Conservation (phyloP, 2,329 filamentous ascomycete species). For the Fusarium robinianum region DNA sequence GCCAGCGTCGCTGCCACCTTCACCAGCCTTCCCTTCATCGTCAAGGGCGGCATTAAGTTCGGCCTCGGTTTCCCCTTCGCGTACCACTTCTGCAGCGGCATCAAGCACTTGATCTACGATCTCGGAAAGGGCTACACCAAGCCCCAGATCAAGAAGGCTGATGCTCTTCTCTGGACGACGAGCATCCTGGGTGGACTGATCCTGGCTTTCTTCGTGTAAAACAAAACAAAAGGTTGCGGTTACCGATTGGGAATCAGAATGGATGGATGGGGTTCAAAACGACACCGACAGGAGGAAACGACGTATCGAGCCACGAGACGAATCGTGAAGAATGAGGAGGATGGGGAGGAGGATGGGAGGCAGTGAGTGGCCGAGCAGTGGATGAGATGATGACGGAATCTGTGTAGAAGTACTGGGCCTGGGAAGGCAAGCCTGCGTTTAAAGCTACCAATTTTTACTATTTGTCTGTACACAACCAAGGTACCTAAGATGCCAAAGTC, state of each 20-base stretch:
- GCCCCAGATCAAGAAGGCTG: conserved; percentile 50
- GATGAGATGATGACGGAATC: conserved; percentile 6
- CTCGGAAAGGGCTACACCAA: conserved; percentile 56
- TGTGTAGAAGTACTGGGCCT: conserved; percentile 31
- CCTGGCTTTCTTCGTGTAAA: conserved; percentile 55
- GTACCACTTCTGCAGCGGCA: conserved; percentile 61
- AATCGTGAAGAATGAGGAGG: conserved; percentile 4
- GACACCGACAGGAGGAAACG: conserved; percentile 4
- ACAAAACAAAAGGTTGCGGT: no score
- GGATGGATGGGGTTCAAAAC: not conserved
- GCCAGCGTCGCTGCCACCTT: conserved; percentile 64
- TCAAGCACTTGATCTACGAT: conserved; percentile 60
- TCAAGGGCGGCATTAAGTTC: conserved; percentile 63
- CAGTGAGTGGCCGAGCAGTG: not conserved
- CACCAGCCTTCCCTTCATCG: conserved; percentile 60
- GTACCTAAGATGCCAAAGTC: conserved; percentile 19
- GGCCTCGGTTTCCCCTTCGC: conserved; percentile 61
- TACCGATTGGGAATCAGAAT: no score
- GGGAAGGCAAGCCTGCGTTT: conserved; percentile 29
- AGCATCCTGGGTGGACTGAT: conserved; percentile 49
- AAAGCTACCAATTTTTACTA: conserved; percentile 32
- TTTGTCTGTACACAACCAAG: conserved; percentile 25
- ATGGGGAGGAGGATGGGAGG: conserved; percentile 12
- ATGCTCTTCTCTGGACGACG: conserved; percentile 55
- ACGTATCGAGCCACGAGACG: conserved; percentile 23